These are phyloP conservation scores for Salvia hispanica DNA, from an alignment of 257 asterid genomes.

Conservation along the genomic window DNA sequence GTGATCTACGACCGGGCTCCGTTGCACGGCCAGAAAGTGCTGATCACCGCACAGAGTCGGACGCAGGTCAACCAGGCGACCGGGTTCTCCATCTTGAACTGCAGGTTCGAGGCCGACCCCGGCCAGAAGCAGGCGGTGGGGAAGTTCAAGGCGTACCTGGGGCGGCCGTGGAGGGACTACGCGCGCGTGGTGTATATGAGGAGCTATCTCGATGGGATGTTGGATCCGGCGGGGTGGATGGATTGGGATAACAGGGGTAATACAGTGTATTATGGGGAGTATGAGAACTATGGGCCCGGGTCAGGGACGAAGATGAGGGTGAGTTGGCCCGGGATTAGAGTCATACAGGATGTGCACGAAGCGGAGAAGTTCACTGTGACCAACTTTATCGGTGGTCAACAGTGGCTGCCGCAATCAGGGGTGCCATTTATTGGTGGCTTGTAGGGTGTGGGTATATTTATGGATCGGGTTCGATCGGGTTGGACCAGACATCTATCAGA, in stretches of 20 bases:
- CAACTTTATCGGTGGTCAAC: slow-evolving; percentile 18
- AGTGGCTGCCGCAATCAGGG: slow-evolving; percentile 28
- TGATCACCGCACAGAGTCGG: slow-evolving; percentile 33
- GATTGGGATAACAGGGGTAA: slow-evolving; percentile 14
- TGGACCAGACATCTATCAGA: too few species aligned
- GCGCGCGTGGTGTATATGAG: slow-evolving; percentile 23
- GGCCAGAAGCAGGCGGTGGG: neutral
- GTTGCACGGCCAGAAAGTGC: neutral
- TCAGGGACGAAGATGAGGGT: slow-evolving; percentile 10
- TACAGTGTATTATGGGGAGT: slow-evolving; percentile 28
- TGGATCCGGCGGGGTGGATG: slow-evolving; percentile 32
- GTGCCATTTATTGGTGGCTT: slow-evolving; percentile 25
- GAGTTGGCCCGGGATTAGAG: slow-evolving; percentile 16
- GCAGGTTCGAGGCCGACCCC: slow-evolving; percentile 8
- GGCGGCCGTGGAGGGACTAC: slow-evolving; percentile 34
- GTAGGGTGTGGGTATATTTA: too few species aligned
- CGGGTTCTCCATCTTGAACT: slow-evolving; percentile 32
- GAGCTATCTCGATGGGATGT: slow-evolving; percentile 18
- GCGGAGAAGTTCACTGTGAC: slow-evolving; percentile 6
- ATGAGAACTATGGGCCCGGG: slow-evolving; percentile 30
- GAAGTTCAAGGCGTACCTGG: slow-evolving; percentile 6
- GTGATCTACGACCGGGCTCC: slow-evolving; percentile 28
- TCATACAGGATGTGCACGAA: slow-evolving; percentile 7
- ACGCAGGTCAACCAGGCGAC: slow-evolving; percentile 8
- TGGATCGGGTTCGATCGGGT: too few species aligned